Percentiles rank a stretch among this genome's conserved stretches.
Evolutionary conservation across 2,329 filamentous ascomycete genomes (phyloP).

Genomic region (Iodosphaeria phyllophila): DNA sequence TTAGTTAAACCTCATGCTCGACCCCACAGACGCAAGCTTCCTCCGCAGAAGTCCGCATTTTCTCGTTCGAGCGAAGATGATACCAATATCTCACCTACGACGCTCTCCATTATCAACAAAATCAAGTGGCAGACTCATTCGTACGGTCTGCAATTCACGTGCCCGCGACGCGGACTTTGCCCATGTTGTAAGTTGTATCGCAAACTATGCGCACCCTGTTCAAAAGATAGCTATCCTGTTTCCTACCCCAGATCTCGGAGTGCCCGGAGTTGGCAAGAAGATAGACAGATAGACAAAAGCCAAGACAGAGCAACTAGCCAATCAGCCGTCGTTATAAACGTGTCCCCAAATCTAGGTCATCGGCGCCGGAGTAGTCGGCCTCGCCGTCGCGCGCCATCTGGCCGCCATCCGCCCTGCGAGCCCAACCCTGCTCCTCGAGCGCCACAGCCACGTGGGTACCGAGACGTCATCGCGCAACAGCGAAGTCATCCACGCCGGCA

Average conservation of each 20-base stretch:
- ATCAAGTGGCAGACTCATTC: constrained; percentile 1
- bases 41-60: too few relatives aligned
- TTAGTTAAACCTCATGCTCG: too few relatives aligned
- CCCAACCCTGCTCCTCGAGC: constrained; percentile 64
- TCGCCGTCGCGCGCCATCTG: constrained; percentile 60
- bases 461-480: constrained; percentile 85
- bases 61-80: too few relatives aligned
- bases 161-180: constrained; percentile 14
- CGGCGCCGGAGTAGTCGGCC: constrained; percentile 51
- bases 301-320: too few relatives aligned
- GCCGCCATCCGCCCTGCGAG: constrained; percentile 37
- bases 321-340: not conserved
- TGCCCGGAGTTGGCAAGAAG: too few relatives aligned
- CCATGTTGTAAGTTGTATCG: constrained; percentile 14
- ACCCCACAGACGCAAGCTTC: too few relatives aligned
- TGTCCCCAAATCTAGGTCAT: constrained; percentile 22
- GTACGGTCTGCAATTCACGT: constrained; percentile 12
- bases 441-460: constrained; percentile 55
- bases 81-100: too few relatives aligned
- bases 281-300: too few relatives aligned
- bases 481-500: constrained; percentile 89
- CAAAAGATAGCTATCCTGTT: not conserved
- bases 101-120: constrained; percentile 1
- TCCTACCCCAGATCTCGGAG: too few relatives aligned
- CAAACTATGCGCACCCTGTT: not conserved